phyloP scores from a whole-genome alignment of 345 rosid genomes.

The Boechera divaricarpa region DNA sequence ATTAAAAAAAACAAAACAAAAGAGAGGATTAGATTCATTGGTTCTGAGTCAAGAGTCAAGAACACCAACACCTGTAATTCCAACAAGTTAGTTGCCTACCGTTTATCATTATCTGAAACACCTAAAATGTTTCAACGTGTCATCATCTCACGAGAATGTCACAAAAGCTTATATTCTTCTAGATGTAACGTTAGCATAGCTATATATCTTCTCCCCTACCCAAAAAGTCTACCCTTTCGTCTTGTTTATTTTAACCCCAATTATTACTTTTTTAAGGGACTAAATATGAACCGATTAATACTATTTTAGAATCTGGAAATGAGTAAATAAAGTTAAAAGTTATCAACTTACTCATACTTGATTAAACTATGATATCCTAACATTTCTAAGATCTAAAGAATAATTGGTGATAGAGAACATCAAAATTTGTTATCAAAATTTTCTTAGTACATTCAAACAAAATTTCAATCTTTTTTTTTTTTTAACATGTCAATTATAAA shows the following conservation, averaged over 20 bases:
- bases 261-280: slow-evolving; percentile 17
- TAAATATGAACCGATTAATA: slow-evolving; percentile 12
- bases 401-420: neutral
- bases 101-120: slow-evolving; percentile 35
- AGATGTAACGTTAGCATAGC: slow-evolving; percentile 42
- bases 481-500: neutral
- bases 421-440: neutral
- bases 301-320: slow-evolving; percentile 29
- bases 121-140: slow-evolving; percentile 29
- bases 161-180: slow-evolving; percentile 39
- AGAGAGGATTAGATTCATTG: slow-evolving; percentile 39
- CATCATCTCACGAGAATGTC: neutral
- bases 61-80: slow-evolving; percentile 33
- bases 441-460: neutral
- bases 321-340: slow-evolving; percentile 16
- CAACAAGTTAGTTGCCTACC: slow-evolving; percentile 43
- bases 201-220: neutral
- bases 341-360: slow-evolving; percentile 27
- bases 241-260: slow-evolving; percentile 20
- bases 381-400: slow-evolving; percentile 11
- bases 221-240: slow-evolving; percentile 32
- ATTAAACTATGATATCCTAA: slow-evolving; percentile 23
- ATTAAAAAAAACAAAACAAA: neutral
- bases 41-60: slow-evolving; percentile 29
- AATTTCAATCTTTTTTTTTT: neutral